These are phyloP conservation scores for Zygosaccharomyces lentus DNA, from an alignment of 805 yeast genomes.

Conservation along the genomic window DNA sequence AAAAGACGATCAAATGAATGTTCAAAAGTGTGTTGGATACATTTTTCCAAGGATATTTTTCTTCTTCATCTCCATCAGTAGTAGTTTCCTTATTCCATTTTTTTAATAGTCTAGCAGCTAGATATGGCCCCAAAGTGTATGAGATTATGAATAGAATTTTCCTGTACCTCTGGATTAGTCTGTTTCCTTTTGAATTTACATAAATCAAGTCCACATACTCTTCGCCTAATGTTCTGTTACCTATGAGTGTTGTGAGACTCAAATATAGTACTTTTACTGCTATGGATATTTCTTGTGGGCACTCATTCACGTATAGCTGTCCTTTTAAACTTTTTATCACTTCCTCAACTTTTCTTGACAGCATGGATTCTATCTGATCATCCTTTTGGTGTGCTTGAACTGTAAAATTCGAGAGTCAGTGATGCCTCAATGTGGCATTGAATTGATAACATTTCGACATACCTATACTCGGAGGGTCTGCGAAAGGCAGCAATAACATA, in stretches of 20 bases:
- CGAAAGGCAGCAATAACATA: slow-evolving; percentile 48
- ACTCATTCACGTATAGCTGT: slow-evolving; percentile 58
- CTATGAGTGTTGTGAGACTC: slow-evolving; percentile 67
- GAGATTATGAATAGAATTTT: slow-evolving; percentile 57
- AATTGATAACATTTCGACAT: slow-evolving; percentile 30
- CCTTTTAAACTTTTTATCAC: slow-evolving; percentile 52
- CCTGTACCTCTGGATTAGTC: slow-evolving; percentile 43
- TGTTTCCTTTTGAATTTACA: slow-evolving; percentile 49
- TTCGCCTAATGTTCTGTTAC: slow-evolving; percentile 85
- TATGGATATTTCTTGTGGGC: slow-evolving; percentile 58
- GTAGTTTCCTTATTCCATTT: slow-evolving; percentile 11
- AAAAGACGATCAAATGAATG: slow-evolving; percentile 75
- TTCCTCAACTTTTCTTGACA: slow-evolving; percentile 53
- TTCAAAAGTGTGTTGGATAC: slow-evolving; percentile 53
- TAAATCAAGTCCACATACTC: slow-evolving; percentile 83
- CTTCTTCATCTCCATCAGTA: slow-evolving; percentile 9
- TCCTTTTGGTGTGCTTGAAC: slow-evolving; percentile 93
- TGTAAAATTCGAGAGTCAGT: slow-evolving; percentile 12
- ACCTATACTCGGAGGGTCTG: slow-evolving; percentile 85
- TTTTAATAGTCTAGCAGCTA: slow-evolving; percentile 34
- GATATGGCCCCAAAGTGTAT: slow-evolving; percentile 61
- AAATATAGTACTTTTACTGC: slow-evolving; percentile 60
- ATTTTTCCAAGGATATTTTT: slow-evolving; percentile 31
- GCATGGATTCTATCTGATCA: slow-evolving; percentile 56
- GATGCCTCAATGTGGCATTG: not conserved